A percentile compares a stretch with the other conserved stretches of the same genome.
These are phyloP conservation scores for Talaromyces ruber DNA, from an alignment of 495 filamentous ascomycete genomes.

Conservation along the genomic window DNA sequence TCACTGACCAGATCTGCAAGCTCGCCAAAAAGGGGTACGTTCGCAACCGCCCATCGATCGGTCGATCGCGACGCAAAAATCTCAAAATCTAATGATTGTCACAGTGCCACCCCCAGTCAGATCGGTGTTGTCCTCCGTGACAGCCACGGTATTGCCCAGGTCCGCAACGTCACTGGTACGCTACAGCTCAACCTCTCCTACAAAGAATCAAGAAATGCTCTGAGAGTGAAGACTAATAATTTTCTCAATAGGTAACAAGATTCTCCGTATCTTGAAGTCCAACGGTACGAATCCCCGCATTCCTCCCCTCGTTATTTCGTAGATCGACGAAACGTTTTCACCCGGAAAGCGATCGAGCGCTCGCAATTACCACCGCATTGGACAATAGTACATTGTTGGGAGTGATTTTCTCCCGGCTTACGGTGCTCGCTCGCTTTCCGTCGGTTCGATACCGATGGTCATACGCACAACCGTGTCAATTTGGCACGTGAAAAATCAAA, in stretches of 20 bases:
- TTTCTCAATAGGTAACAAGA: conserved; percentile 78
- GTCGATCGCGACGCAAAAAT: neutral
- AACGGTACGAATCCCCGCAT: conserved; percentile 57
- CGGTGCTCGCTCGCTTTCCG: neutral
- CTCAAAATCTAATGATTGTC: neutral
- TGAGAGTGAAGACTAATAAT: conserved; percentile 12
- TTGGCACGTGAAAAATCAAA: conserved; percentile 7
- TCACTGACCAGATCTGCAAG: conserved; percentile 98
- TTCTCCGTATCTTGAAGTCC: conserved; percentile 95
- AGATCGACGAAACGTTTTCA: neutral
- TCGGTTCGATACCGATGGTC: neutral
- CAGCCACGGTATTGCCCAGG: conserved; percentile 93
- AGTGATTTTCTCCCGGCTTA: neutral
- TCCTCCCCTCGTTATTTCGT: neutral
- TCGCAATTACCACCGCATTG: neutral
- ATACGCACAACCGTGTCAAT: neutral
- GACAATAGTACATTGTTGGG: neutral
- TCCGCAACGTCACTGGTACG: conserved; percentile 93
- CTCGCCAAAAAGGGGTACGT: conserved; percentile 80
- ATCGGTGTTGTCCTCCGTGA: conserved; percentile 98
- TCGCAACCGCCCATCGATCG: neutral
- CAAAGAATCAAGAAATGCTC: too few relatives aligned
- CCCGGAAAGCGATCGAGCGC: neutral
- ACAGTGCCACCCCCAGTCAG: conserved; percentile 83
- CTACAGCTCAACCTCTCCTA: conserved; percentile 3